Conservation (phyloP, 2,329 filamentous ascomycete genomes). For the Paracoccidioides lutzii region DNA sequence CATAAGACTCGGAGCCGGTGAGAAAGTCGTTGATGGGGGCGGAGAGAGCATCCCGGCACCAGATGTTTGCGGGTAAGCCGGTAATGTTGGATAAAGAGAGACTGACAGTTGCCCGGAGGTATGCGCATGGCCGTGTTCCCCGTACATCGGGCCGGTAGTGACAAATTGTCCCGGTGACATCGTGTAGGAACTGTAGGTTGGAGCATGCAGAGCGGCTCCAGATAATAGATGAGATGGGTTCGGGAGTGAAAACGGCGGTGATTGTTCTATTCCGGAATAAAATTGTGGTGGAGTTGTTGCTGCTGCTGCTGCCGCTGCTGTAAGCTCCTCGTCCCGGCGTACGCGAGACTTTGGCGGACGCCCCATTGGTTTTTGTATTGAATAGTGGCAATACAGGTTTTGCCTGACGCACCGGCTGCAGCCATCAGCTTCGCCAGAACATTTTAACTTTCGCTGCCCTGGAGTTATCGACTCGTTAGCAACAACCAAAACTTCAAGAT, state of each 20-base stretch:
- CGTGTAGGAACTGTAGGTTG: conserved; percentile 12
- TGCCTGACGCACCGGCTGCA: conserved; percentile 33
- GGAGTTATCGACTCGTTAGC: conserved; percentile 11
- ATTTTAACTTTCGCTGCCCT: conserved; percentile 38
- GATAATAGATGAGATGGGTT: conserved; percentile 14
- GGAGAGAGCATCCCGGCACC: conserved; percentile 3
- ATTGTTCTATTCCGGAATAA: neutral
- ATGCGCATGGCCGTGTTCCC: neutral
- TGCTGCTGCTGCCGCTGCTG: neutral
- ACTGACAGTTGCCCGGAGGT: neutral
- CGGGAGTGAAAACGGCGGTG: neutral
- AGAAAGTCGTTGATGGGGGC: neutral
- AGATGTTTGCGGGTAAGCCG: conserved; percentile 9
- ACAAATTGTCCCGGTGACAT: conserved; percentile 7
- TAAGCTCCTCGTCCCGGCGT: conserved; percentile 16
- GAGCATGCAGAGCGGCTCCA: conserved; percentile 19
- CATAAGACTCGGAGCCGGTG: neutral
- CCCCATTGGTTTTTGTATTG: conserved; percentile 37
- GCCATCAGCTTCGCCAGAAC: conserved; percentile 32
- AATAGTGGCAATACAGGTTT: conserved; percentile 32
- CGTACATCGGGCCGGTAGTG: conserved; percentile 9
- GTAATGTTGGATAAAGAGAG: neutral
- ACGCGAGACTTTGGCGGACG: conserved; percentile 31
- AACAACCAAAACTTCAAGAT: neutral
- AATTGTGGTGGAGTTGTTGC: neutral